Base-by-base conservation (phyloP, 768 basidiomycete species). In the Lactifluus piperatus region DNA sequence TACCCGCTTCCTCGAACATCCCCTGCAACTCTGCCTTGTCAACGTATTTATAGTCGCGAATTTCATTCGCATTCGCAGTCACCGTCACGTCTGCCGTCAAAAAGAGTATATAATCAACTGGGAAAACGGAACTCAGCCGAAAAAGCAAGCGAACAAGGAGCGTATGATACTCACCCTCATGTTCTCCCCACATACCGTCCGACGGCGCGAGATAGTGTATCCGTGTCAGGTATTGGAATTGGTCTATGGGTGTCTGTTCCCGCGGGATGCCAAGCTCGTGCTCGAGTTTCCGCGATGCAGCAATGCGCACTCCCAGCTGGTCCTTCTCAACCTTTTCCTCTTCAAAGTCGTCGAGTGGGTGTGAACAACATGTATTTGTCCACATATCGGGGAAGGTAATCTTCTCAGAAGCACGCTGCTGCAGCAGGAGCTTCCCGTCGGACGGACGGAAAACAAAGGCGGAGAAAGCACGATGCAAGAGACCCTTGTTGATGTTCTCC, bases 321-420 rank as follows among this genome's bases (percentile, higher is more conserved):
- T 83, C 81, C 64, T 75, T 66, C 72, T 90, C 88, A 8, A 83
- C 71, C 74, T 86, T 91, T 74, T 93, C 87, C 64, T 82, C 80
- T 62, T 86, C 87, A 64, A 93, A 91, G 73, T 98, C 97, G 66
- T 91, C 85, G 51, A 99, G 78, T 18, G 95, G 95, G 70, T 99
- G 95, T 24, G 91, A 94, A 75, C 95, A 99, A 71, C 97, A 99
- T 8, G 97, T 98, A 73, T 99, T 99, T 32, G 97, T 99, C 97
- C 97, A 99, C 94, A 97, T 94, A 67, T 91, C 81, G 5, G 97
- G 97, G 76, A 99, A 99, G 7, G 97, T 99, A 69, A 99, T 99
- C 78, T 99, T 99, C 76, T 95, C 94, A n/a, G 85, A 78, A 20
- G 97, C 97, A 37, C 97, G 83, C 72, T 93, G 92, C 71, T 99